phyloP scores from a whole-genome alignment of 164 flowering plant genomes.

The Kalanchoe fedtschenkoi region DNA sequence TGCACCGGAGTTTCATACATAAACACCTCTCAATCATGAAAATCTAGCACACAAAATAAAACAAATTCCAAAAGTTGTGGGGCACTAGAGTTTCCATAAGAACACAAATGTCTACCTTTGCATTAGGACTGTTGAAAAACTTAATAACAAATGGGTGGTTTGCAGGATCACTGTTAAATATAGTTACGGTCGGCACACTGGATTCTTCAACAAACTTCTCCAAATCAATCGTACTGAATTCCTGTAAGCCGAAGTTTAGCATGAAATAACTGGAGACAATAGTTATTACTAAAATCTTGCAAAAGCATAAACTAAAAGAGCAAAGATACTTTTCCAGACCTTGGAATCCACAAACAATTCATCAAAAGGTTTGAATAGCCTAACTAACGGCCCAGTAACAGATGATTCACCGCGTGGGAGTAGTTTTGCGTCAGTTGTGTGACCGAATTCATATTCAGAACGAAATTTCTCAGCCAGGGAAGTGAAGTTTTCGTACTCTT shows the following conservation, averaged over 20 bases:
- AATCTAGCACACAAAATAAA: not conserved
- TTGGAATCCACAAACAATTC: slow-evolving; percentile 72
- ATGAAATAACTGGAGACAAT: not conserved
- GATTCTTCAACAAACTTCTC: slow-evolving; percentile 68
- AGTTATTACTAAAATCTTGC: not conserved
- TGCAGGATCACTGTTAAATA: slow-evolving; percentile 54
- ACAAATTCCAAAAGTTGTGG: not conserved
- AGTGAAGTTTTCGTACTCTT: slow-evolving; percentile 57
- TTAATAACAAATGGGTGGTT: slow-evolving; percentile 65
- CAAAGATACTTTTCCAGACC: slow-evolving; percentile 27
- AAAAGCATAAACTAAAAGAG: not conserved
- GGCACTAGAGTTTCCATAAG: not conserved
- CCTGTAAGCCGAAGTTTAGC: slow-evolving; percentile 31
- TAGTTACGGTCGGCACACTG: slow-evolving; percentile 53
- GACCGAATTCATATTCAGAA: slow-evolving; percentile 81
- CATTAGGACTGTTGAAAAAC: slow-evolving; percentile 51
- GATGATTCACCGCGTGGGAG: slow-evolving; percentile 82
- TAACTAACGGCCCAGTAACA: slow-evolving; percentile 50
- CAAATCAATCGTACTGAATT: slow-evolving; percentile 49
- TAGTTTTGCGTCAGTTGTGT: slow-evolving; percentile 65
- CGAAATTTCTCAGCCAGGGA: slow-evolving; percentile 68
- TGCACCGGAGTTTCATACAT: not conserved
- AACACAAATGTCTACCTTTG: slow-evolving; percentile 46
- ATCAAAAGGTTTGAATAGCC: slow-evolving; percentile 93
- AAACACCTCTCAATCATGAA: not conserved